Evolutionary conservation across 2,329 filamentous ascomycete genomes (phyloP), one percentile per base, ranked within the genome.

Genomic region (Trichoderma atroviride): DNA sequence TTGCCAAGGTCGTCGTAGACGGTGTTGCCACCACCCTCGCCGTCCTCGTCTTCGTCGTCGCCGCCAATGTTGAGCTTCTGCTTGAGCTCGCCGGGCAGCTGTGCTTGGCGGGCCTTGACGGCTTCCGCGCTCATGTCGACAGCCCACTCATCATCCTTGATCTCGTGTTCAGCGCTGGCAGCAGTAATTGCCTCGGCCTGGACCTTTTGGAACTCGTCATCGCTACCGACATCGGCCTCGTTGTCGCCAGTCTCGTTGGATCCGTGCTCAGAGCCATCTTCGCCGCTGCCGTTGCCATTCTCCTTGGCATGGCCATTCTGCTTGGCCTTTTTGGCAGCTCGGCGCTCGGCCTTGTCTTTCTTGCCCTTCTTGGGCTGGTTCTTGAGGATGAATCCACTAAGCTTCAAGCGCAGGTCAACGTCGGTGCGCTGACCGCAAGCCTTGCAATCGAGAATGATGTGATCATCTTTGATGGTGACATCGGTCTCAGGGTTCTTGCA

Each of bases 401-500:
- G 90, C 87, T 99, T 99, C 81, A 97, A 89, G 78, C 94, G 93
- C 74, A 94, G 86, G 77, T 98, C 95, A 68, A 97, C 95, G 72
- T 96, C 91, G 74, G 92, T 92, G 78, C 93, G 94, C 83, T 97
- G 92, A 79, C 96, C 96, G 79, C 96, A 99, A 72, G 96, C 96
- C 85, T 99, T 99, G 91, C 96, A 99, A 84, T 99, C 96, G 74
- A 98, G 90, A 72, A 93, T 83, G 81, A 99, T 98, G 79, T 88
- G 89, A 68, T 92, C 93, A 77, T 97, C 94, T 84, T 97, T 97
- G 87, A 98, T 93, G 78, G 92, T 89, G 78, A 98, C 91, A 74
- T 96, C 94, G 74, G 96, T 99, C 87, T 99, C 96, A 43, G 96
- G 96, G 82, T 99, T 99, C 89, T 97, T 97, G 91, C 96, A 99